Conservation (phyloP, 1,139 yeast species). For the Suhomyces coccinellae region DNA sequence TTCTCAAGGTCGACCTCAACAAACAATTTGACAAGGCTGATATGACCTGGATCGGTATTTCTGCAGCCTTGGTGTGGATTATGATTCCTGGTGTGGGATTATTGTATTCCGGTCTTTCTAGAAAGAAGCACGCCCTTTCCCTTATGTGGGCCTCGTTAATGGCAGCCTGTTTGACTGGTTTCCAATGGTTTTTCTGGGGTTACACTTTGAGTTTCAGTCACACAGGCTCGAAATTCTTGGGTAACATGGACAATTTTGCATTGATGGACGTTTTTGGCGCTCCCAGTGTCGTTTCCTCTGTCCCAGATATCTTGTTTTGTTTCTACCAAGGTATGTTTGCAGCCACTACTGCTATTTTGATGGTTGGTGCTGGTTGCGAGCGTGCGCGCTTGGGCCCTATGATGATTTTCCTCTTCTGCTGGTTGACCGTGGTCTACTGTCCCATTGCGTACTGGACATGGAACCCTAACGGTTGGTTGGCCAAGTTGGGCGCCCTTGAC, state of each 20-base stretch:
- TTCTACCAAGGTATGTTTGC: constrained; percentile 97
- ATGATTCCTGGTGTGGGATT: constrained; percentile 96
- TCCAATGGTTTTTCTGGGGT: constrained; percentile 99
- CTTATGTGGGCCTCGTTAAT: constrained; percentile 91
- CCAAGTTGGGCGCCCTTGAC: constrained; percentile 78
- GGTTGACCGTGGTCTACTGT: constrained; percentile 96
- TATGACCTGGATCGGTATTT: constrained; percentile 84
- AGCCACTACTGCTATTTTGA: constrained; percentile 83
- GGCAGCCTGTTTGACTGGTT: constrained; percentile 76
- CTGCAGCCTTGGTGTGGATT: constrained; percentile 81
- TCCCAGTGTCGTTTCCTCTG: constrained; percentile 62
- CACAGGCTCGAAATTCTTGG: constrained; percentile 64
- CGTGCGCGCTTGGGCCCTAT: constrained; percentile 95
- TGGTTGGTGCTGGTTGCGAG: constrained; percentile 97
- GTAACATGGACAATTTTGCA: constrained; percentile 77
- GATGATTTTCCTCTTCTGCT: constrained; percentile 88
- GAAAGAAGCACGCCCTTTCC: constrained; percentile 90
- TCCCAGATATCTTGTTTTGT: constrained; percentile 87
- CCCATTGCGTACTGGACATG: constrained; percentile 97
- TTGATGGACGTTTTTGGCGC: constrained; percentile 79
- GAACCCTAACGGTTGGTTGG: constrained; percentile 91
- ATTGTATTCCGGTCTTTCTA: constrained; percentile 83
- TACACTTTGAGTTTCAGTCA: constrained; percentile 84
- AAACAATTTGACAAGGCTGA: constrained; percentile 71
- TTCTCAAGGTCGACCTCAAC: constrained; percentile 71